Evolutionary conservation across 2,329 filamentous ascomycete genomes (phyloP).

Genomic region (Lasiodiplodia theobromae): DNA sequence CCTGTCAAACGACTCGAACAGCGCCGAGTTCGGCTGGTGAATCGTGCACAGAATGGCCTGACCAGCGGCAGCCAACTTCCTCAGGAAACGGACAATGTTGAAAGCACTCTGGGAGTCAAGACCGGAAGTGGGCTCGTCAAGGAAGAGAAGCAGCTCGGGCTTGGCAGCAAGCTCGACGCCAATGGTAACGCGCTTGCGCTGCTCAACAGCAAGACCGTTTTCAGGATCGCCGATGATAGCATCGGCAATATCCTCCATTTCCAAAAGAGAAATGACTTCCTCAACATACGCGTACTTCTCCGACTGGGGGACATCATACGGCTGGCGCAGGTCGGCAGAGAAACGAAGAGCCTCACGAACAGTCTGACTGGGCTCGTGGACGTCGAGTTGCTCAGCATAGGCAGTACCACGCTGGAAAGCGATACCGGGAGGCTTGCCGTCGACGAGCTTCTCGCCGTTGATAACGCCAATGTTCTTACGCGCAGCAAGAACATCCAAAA

Average conservation of each 20-base stretch:
- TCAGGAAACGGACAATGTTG: conserved; percentile 80
- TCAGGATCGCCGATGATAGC: conserved; percentile 69
- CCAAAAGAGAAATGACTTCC: conserved; percentile 68
- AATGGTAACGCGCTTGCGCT: conserved; percentile 71
- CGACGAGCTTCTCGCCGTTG: conserved; percentile 67
- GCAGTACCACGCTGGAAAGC: conserved; percentile 70
- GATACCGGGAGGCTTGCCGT: conserved; percentile 63
- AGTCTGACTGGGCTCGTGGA: conserved; percentile 68
- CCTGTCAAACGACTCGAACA: conserved; percentile 89
- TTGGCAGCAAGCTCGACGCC: conserved; percentile 68
- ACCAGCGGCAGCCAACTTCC: conserved; percentile 77
- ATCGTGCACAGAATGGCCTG: conserved; percentile 92
- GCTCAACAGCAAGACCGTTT: conserved; percentile 69
- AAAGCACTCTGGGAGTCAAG: conserved; percentile 76
- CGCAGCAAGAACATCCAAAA: conserved; percentile 77
- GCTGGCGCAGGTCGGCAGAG: conserved; percentile 69
- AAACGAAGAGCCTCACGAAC: conserved; percentile 73
- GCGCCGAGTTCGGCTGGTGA: conserved; percentile 83
- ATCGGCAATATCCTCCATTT: conserved; percentile 71
- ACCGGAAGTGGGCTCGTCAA: conserved; percentile 80
- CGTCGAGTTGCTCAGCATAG: conserved; percentile 71
- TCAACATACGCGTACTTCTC: conserved; percentile 73
- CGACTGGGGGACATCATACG: conserved; percentile 61
- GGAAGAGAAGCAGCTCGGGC: conserved; percentile 76
- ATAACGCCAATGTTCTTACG: conserved; percentile 72